Evolutionary conservation across 768 basidiomycete genomes (phyloP).

Genomic region (Suillus brevipes): DNA sequence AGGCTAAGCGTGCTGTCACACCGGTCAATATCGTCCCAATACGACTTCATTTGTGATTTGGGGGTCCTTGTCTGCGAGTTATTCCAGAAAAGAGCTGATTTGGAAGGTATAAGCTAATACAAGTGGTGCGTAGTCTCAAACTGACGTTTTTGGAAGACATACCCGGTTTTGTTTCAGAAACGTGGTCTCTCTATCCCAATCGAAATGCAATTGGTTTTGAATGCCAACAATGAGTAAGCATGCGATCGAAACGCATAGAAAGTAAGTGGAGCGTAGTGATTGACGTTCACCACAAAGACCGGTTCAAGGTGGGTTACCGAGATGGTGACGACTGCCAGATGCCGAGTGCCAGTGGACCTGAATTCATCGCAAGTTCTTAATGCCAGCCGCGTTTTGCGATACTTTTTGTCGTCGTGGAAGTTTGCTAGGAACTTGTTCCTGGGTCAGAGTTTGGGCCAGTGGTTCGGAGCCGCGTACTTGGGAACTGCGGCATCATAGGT

Average conservation of each 20-base stretch:
- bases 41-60: background rate
- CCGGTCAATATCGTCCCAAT: background rate
- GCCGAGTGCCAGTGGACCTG: no score
- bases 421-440: no score
- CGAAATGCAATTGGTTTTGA: no score
- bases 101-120: background rate
- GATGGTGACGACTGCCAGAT: no score
- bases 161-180: no score
- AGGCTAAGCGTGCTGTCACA: background rate
- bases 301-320: background rate
- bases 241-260: background rate
- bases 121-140: background rate
- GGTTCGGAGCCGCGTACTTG: constrained; percentile 1
- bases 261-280: background rate
- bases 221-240: no score
- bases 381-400: no score
- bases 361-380: no score
- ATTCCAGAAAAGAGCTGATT: background rate
- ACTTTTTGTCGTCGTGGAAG: no score
- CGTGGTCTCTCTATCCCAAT: no score
- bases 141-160: background rate
- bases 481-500: background rate
- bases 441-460: no score
- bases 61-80: background rate
- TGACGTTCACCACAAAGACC: no score